Evolutionary conservation across 176 grass and related monocot species (phyloP).

Genomic region (Pharus latifolius): DNA sequence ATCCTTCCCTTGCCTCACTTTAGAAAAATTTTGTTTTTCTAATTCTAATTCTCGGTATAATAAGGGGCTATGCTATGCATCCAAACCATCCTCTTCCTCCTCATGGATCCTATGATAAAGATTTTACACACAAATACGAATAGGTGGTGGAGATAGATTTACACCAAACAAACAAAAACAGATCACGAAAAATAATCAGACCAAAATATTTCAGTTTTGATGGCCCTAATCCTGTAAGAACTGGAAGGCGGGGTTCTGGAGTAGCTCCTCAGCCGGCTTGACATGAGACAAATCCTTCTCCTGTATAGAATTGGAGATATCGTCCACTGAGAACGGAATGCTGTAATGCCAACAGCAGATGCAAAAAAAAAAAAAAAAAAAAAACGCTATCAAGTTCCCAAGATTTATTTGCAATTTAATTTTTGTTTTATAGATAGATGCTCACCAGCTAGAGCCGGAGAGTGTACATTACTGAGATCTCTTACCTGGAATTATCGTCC

Average conservation of each 20-base stretch:
- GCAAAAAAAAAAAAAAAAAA: too few species aligned
- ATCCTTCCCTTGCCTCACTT: constrained; percentile 50
- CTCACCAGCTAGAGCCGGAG: too few species aligned
- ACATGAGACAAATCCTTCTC: constrained; percentile 83
- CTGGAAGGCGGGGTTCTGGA: constrained; percentile 84
- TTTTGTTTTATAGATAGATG: too few species aligned
- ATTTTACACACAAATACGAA: too few species aligned
- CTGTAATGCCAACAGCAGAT: constrained; percentile 31
- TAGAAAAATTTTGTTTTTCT: too few species aligned
- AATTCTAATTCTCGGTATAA: too few species aligned
- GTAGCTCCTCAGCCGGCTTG: constrained; percentile 72
- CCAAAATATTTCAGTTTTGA: constrained; percentile 21
- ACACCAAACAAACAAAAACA: too few species aligned
- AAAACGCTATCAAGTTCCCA: too few species aligned
- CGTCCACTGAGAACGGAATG: constrained; percentile 95
- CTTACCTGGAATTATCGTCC: constrained; percentile 86
- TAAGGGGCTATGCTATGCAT: too few species aligned
- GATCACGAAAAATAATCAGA: constrained; percentile 49
- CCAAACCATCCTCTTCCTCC: too few species aligned
- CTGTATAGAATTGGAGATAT: constrained; percentile 75
- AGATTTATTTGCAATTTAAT: too few species aligned
- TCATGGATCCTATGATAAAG: constrained; percentile 32
- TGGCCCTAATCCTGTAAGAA: constrained; percentile 95
- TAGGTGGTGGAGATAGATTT: constrained; percentile 37
- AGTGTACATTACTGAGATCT: too few species aligned